These are phyloP conservation scores for Monosporascus sp. DNA, from an alignment of 2,329 filamentous ascomycete genomes.

Conservation along the genomic window DNA sequence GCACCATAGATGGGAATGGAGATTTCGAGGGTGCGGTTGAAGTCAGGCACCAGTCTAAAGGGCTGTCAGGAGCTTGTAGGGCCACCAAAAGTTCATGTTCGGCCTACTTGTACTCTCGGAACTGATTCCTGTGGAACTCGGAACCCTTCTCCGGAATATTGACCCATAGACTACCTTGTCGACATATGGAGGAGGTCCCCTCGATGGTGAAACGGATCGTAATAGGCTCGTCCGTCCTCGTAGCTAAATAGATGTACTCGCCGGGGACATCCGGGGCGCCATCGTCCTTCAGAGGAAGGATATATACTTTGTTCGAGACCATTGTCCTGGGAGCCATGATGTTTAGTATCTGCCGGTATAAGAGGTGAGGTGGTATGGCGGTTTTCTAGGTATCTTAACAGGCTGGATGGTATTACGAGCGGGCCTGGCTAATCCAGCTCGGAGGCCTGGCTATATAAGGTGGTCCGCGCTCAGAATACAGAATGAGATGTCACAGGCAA, in stretches of 20 bases:
- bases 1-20: slow-evolving; percentile 78
- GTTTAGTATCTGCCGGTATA: neutral
- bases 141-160: slow-evolving; percentile 79
- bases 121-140: slow-evolving; percentile 71
- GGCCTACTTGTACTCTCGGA: slow-evolving; percentile 82
- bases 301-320: slow-evolving; percentile 69
- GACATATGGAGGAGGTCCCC: slow-evolving; percentile 91
- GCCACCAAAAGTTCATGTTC: neutral
- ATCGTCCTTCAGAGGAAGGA: slow-evolving; percentile 86
- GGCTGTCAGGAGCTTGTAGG: slow-evolving; percentile 5
- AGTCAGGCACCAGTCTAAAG: slow-evolving; percentile 75
- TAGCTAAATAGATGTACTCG: slow-evolving; percentile 86
- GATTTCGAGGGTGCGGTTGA: slow-evolving; percentile 86
- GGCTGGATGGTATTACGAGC: no score
- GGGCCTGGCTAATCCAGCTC: no score
- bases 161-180: slow-evolving; percentile 91
- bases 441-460: no score
- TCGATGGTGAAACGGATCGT: slow-evolving; percentile 84
- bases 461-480: neutral
- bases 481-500: neutral
- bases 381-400: no score
- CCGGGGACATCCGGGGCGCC: slow-evolving; percentile 85
- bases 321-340: slow-evolving; percentile 55
- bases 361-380: neutral
- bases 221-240: slow-evolving; percentile 67